These are phyloP conservation scores for Geranium rotundifolium DNA, from an alignment of 345 rosid genomes.

Conservation along the genomic window DNA sequence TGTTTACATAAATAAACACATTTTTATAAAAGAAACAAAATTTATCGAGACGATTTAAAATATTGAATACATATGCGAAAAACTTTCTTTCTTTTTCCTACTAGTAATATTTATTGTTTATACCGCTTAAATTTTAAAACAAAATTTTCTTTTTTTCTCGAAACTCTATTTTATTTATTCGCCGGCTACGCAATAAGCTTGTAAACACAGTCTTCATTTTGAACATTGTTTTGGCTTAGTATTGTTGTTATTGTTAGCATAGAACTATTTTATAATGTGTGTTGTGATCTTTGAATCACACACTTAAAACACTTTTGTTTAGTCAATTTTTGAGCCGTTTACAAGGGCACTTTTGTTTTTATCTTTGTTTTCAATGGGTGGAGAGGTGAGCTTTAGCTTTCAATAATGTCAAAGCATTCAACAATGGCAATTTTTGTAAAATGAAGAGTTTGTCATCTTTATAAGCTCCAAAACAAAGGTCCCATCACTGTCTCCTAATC, in stretches of 20 bases:
- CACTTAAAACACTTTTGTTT: background rate
- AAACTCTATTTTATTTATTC: too few species aligned
- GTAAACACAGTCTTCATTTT: background rate
- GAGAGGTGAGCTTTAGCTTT: background rate
- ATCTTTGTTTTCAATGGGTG: background rate
- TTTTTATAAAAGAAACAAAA: too few species aligned
- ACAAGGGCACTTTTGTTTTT: background rate
- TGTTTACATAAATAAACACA: too few species aligned
- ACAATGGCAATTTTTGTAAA: background rate
- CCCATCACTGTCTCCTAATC: background rate
- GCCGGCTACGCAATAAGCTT: background rate
- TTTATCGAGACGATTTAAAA: too few species aligned
- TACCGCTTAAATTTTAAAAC: too few species aligned
- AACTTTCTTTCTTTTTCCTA: too few species aligned
- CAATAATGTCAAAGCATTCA: background rate
- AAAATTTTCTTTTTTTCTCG: too few species aligned
- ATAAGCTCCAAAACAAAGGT: background rate
- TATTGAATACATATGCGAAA: too few species aligned
- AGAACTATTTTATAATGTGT: background rate
- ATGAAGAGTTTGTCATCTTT: background rate
- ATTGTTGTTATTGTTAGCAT: background rate
- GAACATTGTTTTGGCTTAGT: background rate
- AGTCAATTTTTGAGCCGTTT: background rate
- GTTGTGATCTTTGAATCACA: background rate
- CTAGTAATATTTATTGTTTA: too few species aligned